phyloP scores from a whole-genome alignment of 2,329 filamentous ascomycete species.

The Pseudogymnoascus sp. region DNA sequence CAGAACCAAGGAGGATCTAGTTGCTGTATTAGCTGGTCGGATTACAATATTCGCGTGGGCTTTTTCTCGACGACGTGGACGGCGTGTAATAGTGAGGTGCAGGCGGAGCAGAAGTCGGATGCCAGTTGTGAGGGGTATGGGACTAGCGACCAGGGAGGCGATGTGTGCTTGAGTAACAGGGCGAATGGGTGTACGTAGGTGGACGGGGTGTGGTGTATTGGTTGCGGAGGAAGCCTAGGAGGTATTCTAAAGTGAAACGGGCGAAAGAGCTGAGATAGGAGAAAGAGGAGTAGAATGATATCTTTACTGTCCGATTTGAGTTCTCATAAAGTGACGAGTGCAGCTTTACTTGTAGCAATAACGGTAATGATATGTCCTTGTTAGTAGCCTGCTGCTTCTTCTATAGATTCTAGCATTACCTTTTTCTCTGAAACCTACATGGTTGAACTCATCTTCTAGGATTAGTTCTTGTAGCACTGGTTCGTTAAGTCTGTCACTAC shows the following conservation, averaged over 20 bases:
- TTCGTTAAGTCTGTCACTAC: too few species aligned
- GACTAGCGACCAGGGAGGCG: background rate
- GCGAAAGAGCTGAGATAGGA: background rate
- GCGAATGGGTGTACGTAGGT: background rate
- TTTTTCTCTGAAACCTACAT: background rate
- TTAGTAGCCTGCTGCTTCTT: background rate
- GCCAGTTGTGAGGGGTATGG: background rate
- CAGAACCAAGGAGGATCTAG: background rate
- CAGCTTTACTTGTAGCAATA: background rate
- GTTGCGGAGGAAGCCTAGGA: background rate
- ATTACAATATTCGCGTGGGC: background rate
- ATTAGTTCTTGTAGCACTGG: too few species aligned
- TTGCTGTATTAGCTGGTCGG: background rate
- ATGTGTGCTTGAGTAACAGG: background rate
- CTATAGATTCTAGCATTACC: background rate
- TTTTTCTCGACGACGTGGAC: background rate
- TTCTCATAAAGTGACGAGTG: background rate
- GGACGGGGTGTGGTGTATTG: background rate
- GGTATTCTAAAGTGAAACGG: background rate
- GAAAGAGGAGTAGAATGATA: background rate
- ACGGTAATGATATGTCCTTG: background rate
- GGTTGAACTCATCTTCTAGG: background rate
- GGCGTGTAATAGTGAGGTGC: background rate
- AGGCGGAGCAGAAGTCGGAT: background rate
- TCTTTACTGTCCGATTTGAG: background rate